A percentile compares a stretch with the other conserved stretches of the same genome.
Evolutionary conservation across 345 rosid genomes (phyloP).

Genomic region (Arabidopsis arenosa): DNA sequence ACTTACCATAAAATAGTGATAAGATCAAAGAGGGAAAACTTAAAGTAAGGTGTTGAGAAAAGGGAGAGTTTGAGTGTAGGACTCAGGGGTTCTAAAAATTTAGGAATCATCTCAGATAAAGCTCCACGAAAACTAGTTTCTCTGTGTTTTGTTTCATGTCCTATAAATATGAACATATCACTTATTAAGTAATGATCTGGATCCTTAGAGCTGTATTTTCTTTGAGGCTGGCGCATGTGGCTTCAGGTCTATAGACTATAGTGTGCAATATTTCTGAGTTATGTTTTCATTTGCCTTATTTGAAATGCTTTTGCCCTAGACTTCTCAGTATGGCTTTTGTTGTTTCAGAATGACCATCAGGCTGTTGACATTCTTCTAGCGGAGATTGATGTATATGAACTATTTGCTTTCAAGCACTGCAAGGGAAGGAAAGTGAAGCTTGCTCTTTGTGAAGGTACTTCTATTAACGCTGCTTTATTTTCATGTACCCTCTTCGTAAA

Average conservation of each 20-base stretch:
- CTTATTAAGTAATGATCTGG: conserved; percentile 11
- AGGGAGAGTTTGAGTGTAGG: conserved; percentile 20
- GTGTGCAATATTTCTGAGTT: conserved; percentile 15
- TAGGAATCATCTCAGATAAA: conserved; percentile 23
- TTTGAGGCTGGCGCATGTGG: conserved; percentile 34
- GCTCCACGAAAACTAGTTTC: conserved; percentile 18
- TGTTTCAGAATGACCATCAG: conserved; percentile 90
- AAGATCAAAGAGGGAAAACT: not conserved
- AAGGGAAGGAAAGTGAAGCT: conserved; percentile 95
- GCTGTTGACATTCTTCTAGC: conserved; percentile 97
- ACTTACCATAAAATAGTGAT: conserved; percentile 20
- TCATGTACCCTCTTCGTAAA: conserved; percentile 4
- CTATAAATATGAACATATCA: conserved; percentile 5
- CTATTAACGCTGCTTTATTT: conserved; percentile 27
- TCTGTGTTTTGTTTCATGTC: conserved; percentile 18
- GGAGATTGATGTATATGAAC: conserved; percentile 97
- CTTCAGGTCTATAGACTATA: conserved; percentile 7
- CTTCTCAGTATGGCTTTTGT: conserved; percentile 34
- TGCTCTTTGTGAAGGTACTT: conserved; percentile 92
- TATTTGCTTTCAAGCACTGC: conserved; percentile 98
- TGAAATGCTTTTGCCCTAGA: conserved; percentile 26
- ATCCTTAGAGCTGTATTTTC: conserved; percentile 30
- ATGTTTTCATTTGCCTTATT: conserved; percentile 27
- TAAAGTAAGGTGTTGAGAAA: conserved; percentile 15
- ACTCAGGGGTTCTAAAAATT: conserved; percentile 15